Conservation (phyloP, 2,329 filamentous ascomycete genomes). For the Fusarium liriodendri region DNA sequence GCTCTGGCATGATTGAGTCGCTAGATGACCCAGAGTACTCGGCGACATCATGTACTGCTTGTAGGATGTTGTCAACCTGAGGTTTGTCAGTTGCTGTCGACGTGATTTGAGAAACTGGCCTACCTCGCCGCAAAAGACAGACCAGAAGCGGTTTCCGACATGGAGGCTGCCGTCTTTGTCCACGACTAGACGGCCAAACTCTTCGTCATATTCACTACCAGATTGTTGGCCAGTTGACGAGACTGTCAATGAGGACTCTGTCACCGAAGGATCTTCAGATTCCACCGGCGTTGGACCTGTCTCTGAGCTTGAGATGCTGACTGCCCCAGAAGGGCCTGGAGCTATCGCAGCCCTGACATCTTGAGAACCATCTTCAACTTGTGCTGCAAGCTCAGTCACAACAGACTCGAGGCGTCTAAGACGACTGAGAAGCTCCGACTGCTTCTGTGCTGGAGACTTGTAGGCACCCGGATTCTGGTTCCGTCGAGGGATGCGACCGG, state of each 20-base stretch:
- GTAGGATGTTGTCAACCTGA: conserved; percentile 46
- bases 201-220: conserved; percentile 41
- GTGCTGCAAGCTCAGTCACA: conserved; percentile 46
- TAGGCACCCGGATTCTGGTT: conserved; percentile 25
- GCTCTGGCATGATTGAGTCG: not conserved
- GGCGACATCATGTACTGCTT: conserved; percentile 44
- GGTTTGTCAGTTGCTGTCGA: not conserved
- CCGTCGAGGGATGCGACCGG: conserved; percentile 45
- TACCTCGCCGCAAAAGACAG: conserved; percentile 47
- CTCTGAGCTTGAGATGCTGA: not conserved
- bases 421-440: conserved; percentile 45
- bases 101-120: not conserved
- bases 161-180: conserved; percentile 41
- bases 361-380: conserved; percentile 42
- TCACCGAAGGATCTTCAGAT: conserved; percentile 14
- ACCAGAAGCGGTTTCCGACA: conserved; percentile 47
- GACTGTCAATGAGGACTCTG: conserved; percentile 9
- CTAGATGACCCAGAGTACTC: conserved; percentile 15
- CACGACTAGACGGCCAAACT: conserved; percentile 45
- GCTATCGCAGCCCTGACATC: not conserved
- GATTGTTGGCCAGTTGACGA: conserved; percentile 1
- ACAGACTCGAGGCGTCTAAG: conserved; percentile 46
- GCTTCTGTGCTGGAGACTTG: conserved; percentile 43
- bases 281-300: conserved; percentile 11
- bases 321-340: not conserved